Evolutionary conservation across 805 yeast genomes (phyloP).

Genomic region (Hemisphaericaspora nanyangensis): DNA sequence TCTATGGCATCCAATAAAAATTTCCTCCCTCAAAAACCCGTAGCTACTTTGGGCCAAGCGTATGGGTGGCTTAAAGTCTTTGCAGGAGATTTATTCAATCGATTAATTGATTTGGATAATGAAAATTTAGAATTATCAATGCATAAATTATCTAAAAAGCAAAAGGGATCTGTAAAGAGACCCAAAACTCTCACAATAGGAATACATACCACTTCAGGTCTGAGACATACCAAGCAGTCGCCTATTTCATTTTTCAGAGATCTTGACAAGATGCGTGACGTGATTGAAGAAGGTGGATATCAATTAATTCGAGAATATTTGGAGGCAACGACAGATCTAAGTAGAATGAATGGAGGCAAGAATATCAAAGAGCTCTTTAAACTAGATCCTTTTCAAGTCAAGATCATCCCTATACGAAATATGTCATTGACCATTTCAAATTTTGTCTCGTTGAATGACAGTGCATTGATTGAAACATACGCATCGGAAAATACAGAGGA

Average conservation of each 20-base stretch:
- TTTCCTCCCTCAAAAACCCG: slow-evolving; percentile 52
- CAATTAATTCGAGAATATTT: slow-evolving; percentile 41
- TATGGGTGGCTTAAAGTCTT: slow-evolving; percentile 79
- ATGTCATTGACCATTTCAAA: slow-evolving; percentile 51
- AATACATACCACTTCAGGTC: slow-evolving; percentile 18
- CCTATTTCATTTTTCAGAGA: slow-evolving; percentile 34
- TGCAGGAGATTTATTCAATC: slow-evolving; percentile 68
- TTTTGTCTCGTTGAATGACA: slow-evolving; percentile 43
- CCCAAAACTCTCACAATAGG: slow-evolving; percentile 55
- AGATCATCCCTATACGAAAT: slow-evolving; percentile 42
- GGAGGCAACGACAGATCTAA: slow-evolving; percentile 18
- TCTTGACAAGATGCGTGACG: slow-evolving; percentile 31
- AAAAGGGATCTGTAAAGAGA: slow-evolving; percentile 31
- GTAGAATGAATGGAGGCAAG: slow-evolving; percentile 19
- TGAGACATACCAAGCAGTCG: slow-evolving; percentile 39
- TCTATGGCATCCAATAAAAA: slow-evolving; percentile 90
- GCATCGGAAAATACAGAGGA: slow-evolving; percentile 6
- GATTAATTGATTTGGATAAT: slow-evolving; percentile 72
- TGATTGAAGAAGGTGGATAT: slow-evolving; percentile 26
- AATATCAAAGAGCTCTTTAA: slow-evolving; percentile 13
- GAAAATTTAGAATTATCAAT: slow-evolving; percentile 41
- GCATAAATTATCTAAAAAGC: slow-evolving; percentile 17
- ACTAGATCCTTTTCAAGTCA: slow-evolving; percentile 16
- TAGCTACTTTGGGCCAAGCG: slow-evolving; percentile 53
- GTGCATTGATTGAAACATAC: slow-evolving; percentile 30